Base-by-base conservation (phyloP, 1,284 basidiomycete genomes). In the Ceratobasidium sp. region DNA sequence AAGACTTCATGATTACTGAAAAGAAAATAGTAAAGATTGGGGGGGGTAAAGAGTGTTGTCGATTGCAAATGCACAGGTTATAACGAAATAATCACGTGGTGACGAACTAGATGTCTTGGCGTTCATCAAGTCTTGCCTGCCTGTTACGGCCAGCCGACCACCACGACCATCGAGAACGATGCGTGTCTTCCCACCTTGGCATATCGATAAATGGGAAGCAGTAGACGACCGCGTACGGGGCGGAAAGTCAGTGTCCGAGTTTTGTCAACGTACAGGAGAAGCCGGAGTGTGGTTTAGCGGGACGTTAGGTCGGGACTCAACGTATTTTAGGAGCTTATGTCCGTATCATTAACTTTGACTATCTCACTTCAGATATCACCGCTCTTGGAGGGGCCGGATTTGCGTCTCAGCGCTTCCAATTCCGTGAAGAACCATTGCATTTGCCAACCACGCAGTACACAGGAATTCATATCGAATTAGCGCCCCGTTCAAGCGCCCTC, bases 201-300 rank as follows among this genome's bases (percentile, higher is more conserved):
- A 21, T 32, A 21, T 47, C 18, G 28, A 18, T 32, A 44, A 47
- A 54, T 70, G 67, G 67, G 43, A 70, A 47, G 59, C 55, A 21
- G 55, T 70, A 23, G 67, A 59, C 44, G 67, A 70, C 55, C 67
- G 67, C 44, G 28, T 70, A 49, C 55, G 67, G 21, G 55, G 67
- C 30, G 67, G 67, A 5, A 59, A 59, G 32, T 50, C 67, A 3
- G 44, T 70, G 2, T 70, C 67, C 14, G 41, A 9, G 4, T 43
- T 70, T 47, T 44, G 54, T 21, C 21, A 58, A 26, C 30, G 52
- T 28, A 44, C 21, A 8, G n/a, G 21, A n/a, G 49, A 43, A 16
- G 28, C 47, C 18, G 67, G 67, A 47, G 67, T 59, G 2, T 11
- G 43, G 55, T 70, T 70, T 49, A 21, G 55, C 23, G 54, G 67